Conservation (phyloP, 2,329 filamentous ascomycete species). For the Lithohypha guttulata region DNA sequence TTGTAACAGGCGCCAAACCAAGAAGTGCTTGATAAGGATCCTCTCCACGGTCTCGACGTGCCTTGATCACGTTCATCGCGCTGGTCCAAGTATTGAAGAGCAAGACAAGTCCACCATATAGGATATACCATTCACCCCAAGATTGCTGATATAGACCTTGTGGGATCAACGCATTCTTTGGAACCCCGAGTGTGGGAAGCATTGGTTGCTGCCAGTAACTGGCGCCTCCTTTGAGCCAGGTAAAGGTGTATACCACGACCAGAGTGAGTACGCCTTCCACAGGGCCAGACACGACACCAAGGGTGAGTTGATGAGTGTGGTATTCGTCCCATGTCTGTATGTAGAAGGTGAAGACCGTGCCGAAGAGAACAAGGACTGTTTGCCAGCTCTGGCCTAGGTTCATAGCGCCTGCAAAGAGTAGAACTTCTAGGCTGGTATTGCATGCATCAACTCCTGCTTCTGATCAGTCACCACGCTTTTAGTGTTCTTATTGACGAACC, state of each 20-base stretch:
- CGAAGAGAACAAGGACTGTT: constrained; percentile 74
- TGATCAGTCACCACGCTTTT: constrained; percentile 10
- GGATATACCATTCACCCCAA: constrained; percentile 87
- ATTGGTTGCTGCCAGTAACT: constrained; percentile 88
- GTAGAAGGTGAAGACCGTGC: constrained; percentile 87
- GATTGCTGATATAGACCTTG: constrained; percentile 62
- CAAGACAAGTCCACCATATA: constrained; percentile 71
- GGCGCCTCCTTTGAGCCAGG: constrained; percentile 73
- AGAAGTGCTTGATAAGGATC: constrained; percentile 57
- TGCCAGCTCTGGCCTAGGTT: constrained; percentile 90
- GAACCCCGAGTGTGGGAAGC: constrained; percentile 60
- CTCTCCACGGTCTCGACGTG: constrained; percentile 61
- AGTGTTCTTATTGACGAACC: constrained; percentile 37
- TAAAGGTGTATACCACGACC: constrained; percentile 69
- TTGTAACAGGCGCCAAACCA: constrained; percentile 71
- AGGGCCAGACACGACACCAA: constrained; percentile 84
- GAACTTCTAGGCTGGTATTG: constrained; percentile 86
- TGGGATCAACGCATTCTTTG: constrained; percentile 54
- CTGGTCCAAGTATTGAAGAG: constrained; percentile 68
- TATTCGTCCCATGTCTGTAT: constrained; percentile 99
- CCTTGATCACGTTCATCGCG: constrained; percentile 72
- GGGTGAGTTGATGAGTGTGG: constrained; percentile 88
- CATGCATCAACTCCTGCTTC: constrained; percentile 70
- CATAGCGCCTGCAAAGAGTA: constrained; percentile 84
- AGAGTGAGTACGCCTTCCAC: constrained; percentile 89